Percentiles rank a stretch among this genome's conserved stretches.
Evolutionary conservation across 2,329 filamentous ascomycete species (phyloP).

Genomic region (Cercospora sojina): DNA sequence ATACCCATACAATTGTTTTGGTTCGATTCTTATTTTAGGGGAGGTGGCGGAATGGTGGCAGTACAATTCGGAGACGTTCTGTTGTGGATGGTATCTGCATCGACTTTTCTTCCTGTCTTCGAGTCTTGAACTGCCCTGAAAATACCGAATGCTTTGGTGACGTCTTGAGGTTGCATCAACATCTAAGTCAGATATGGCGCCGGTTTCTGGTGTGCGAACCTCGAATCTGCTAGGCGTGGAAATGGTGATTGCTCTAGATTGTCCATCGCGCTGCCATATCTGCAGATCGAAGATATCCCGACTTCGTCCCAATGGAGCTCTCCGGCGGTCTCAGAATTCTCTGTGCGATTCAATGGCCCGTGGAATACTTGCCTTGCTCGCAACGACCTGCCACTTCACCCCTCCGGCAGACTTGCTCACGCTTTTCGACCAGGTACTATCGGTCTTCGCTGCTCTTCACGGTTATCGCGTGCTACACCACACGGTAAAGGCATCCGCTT

Average conservation of each 20-base stretch:
- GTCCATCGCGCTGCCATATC: no score
- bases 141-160: not conserved
- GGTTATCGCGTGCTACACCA: not conserved
- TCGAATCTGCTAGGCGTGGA: no score
- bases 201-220: no score
- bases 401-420: not conserved
- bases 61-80: not conserved
- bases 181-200: not conserved
- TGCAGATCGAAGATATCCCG: no score
- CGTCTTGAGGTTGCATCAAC: not conserved
- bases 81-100: not conserved
- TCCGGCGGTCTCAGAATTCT: no score
- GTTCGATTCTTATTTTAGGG: not conserved
- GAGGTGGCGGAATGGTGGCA: not conserved
- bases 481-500: not conserved
- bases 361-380: no score
- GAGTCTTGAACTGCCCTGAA: not conserved
- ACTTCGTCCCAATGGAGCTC: no score
- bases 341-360: no score
- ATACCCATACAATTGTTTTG: not conserved
- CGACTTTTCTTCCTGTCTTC: not conserved
- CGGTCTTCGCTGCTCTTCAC: not conserved
- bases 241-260: no score
- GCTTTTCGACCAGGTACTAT: not conserved
- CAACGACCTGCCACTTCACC: not conserved